phyloP scores from a whole-genome alignment of 805 yeast species.

The Saturnispora quitensis region DNA sequence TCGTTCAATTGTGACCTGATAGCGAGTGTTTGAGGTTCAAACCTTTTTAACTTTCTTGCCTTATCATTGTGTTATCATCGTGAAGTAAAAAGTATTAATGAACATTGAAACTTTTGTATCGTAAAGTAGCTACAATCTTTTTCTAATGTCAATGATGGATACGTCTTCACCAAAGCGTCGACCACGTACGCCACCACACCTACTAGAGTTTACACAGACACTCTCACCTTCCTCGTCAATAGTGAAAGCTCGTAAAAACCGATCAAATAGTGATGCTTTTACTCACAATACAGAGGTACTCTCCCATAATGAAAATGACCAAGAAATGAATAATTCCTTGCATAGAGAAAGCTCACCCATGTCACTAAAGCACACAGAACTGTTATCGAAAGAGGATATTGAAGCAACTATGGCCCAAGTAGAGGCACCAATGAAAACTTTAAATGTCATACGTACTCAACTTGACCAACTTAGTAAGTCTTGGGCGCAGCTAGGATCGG shows the following conservation, averaged over 20 bases:
- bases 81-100: background rate
- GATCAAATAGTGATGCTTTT: constrained; percentile 24
- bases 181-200: constrained; percentile 5
- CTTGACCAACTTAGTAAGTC: constrained; percentile 42
- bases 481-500: constrained; percentile 62
- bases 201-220: constrained; percentile 4
- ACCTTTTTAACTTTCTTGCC: background rate
- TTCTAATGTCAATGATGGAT: background rate
- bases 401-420: constrained; percentile 40
- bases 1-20: background rate
- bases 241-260: background rate
- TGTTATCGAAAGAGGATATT: constrained; percentile 38
- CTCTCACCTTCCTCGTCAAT: background rate
- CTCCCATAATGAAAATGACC: constrained; percentile 45
- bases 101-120: background rate
- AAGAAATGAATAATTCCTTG: background rate
- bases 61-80: background rate
- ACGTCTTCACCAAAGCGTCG: constrained; percentile 1
- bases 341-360: background rate
- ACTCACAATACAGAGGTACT: constrained; percentile 42
- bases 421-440: constrained; percentile 37
- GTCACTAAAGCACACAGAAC: constrained; percentile 21
- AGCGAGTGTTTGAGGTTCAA: background rate
- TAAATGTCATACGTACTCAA: constrained; percentile 38
- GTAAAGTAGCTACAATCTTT: background rate